Conservation (phyloP, 352 stramenopile species). For the Globisporangium megalacanthum region DNA sequence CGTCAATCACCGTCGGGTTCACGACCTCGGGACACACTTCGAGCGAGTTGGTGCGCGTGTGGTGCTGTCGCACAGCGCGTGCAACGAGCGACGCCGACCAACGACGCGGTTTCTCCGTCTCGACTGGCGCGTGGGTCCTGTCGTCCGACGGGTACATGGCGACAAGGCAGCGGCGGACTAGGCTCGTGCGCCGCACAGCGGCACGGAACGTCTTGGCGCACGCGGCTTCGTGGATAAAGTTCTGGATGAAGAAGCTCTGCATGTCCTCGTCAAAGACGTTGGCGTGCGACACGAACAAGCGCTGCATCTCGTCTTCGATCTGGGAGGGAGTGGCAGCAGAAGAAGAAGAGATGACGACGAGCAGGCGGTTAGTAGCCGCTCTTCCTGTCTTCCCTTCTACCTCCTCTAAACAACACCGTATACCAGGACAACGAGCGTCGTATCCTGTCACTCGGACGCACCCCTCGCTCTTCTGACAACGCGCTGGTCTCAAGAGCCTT, state of each 20-base stretch:
- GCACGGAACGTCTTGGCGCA: constrained; percentile 63
- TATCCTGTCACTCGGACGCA: constrained; percentile 10
- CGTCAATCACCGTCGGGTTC: constrained; percentile 33
- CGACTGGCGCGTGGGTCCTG: constrained; percentile 1
- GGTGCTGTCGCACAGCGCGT: constrained; percentile 19
- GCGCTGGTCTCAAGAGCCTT: constrained; percentile 43
- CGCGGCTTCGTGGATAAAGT: constrained; percentile 75
- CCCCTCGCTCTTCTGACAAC: constrained; percentile 29
- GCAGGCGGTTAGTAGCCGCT: no score
- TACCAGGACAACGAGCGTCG: not conserved
- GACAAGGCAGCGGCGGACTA: constrained; percentile 62
- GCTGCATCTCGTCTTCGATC: constrained; percentile 65
- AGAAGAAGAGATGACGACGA: not conserved
- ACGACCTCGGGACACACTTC: constrained; percentile 55
- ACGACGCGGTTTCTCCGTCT: constrained; percentile 21
- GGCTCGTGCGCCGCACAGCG: constrained; percentile 62
- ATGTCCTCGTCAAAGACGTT: constrained; percentile 84
- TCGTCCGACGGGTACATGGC: constrained; percentile 60
- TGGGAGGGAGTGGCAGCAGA: constrained; percentile 2
- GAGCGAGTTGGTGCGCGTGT: constrained; percentile 26
- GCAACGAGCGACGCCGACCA: constrained; percentile 33
- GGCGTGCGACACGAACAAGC: constrained; percentile 67
- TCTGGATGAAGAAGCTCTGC: constrained; percentile 85
- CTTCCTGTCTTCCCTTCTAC: not conserved
- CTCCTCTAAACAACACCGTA: not conserved